A percentile compares a stretch with the other conserved stretches of the same genome.
phyloP scores from a whole-genome alignment of 2,329 filamentous ascomycete genomes.

The Cadophora luteo-olivacea region DNA sequence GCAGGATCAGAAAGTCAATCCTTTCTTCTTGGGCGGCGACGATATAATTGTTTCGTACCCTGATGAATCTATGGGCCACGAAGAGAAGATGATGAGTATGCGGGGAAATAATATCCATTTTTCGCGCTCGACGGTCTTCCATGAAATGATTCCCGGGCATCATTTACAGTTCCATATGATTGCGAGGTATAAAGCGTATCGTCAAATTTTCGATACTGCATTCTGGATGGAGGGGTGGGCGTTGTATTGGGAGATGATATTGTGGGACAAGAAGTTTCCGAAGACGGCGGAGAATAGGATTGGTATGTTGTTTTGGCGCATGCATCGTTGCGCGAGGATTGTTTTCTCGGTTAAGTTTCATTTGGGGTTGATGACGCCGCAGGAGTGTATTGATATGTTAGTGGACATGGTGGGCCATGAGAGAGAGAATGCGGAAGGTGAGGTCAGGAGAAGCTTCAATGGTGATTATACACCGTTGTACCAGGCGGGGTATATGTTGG shows the following conservation, averaged over 20 bases:
- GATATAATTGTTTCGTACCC: conserved; percentile 63
- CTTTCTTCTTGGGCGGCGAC: conserved; percentile 64
- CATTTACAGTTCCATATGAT: conserved; percentile 59
- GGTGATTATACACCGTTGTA: conserved; percentile 64
- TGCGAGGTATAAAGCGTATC: conserved; percentile 55
- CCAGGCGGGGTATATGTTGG: conserved; percentile 65
- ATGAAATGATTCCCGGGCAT: conserved; percentile 66
- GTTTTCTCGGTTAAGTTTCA: conserved; percentile 65
- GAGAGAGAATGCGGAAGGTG: conserved; percentile 63
- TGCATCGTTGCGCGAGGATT: conserved; percentile 66
- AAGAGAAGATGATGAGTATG: conserved; percentile 64
- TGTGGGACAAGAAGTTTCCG: conserved; percentile 62
- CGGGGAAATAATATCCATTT: conserved; percentile 65
- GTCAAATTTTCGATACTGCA: conserved; percentile 59
- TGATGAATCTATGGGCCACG: conserved; percentile 57
- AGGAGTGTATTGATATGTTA: conserved; percentile 62
- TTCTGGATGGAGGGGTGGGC: conserved; percentile 69
- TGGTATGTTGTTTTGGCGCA: conserved; percentile 66
- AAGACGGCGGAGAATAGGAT: conserved; percentile 57
- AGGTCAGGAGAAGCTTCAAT: conserved; percentile 62
- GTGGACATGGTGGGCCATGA: conserved; percentile 65
- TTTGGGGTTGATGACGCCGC: conserved; percentile 58
- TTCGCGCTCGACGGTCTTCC: conserved; percentile 63
- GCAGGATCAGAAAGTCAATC: conserved; percentile 58
- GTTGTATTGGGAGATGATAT: conserved; percentile 65